Evolutionary conservation across 2,329 filamentous ascomycete species (phyloP).

Genomic region (Neocucurbitaria cava): DNA sequence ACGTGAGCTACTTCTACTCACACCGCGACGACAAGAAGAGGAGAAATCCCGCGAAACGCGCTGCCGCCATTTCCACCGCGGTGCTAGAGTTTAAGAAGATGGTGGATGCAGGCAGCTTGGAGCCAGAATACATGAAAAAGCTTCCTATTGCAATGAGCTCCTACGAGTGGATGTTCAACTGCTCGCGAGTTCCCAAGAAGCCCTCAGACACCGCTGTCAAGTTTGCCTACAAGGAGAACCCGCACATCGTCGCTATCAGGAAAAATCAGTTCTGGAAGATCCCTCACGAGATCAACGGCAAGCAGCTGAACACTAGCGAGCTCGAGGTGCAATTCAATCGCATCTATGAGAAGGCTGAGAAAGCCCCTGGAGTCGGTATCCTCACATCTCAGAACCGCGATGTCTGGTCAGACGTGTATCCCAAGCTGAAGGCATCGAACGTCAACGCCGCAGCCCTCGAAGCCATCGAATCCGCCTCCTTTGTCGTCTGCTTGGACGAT

Average conservation of each 20-base stretch:
- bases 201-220: conserved; percentile 85
- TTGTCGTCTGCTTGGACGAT: conserved; percentile 92
- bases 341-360: conserved; percentile 75
- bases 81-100: conserved; percentile 93
- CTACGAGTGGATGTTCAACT: conserved; percentile 99
- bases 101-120: conserved; percentile 81
- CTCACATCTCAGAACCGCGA: conserved; percentile 94
- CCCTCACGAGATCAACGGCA: conserved; percentile 77
- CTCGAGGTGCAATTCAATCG: conserved; percentile 87
- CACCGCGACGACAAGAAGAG: conserved; percentile 91
- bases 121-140: conserved; percentile 99
- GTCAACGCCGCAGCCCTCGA: conserved; percentile 80
- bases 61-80: conserved; percentile 85
- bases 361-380: conserved; percentile 76
- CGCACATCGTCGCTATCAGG: conserved; percentile 87
- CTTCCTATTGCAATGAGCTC: conserved; percentile 97
- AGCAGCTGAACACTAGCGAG: conserved; percentile 86
- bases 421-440: conserved; percentile 73
- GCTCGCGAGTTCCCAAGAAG: conserved; percentile 81
- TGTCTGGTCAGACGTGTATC: conserved; percentile 77
- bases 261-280: conserved; percentile 99
- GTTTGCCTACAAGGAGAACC: conserved; percentile 75
- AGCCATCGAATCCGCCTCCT: conserved; percentile 86
- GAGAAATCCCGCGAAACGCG: conserved; percentile 88
- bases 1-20: conserved; percentile 99